Evolutionary conservation across 345 rosid species (phyloP).

Genomic region (Pelargonium nanum): DNA sequence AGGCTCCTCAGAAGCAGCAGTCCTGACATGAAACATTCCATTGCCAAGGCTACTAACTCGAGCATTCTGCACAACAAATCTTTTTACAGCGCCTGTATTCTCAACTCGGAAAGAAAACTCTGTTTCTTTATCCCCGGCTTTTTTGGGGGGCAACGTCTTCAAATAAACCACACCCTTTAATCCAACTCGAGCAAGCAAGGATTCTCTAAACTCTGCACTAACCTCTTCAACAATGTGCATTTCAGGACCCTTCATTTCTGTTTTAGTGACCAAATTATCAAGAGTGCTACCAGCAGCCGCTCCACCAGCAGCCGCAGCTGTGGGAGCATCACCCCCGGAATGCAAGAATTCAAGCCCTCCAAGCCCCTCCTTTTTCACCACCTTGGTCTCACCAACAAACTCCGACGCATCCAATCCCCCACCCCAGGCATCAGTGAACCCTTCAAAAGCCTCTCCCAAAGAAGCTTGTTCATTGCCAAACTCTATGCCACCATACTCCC

Average conservation of each 20-base stretch:
- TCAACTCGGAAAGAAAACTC: slow-evolving; percentile 88
- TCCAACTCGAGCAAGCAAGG: slow-evolving; percentile 84
- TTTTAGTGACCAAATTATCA: slow-evolving; percentile 68
- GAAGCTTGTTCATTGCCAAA: slow-evolving; percentile 83
- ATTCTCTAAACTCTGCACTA: slow-evolving; percentile 92
- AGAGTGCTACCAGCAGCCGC: slow-evolving; percentile 42
- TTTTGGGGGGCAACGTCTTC: slow-evolving; percentile 69
- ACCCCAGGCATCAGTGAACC: slow-evolving; percentile 90
- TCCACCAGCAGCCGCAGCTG: slow-evolving; percentile 27
- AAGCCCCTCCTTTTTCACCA: slow-evolving; percentile 69
- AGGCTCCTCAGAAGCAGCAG: slow-evolving; percentile 83
- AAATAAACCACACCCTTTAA: slow-evolving; percentile 82
- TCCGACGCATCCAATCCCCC: slow-evolving; percentile 97
- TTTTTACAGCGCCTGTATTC: slow-evolving; percentile 57
- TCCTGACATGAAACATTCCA: slow-evolving; percentile 87
- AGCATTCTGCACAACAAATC: slow-evolving; percentile 67
- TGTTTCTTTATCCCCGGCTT: slow-evolving; percentile 65
- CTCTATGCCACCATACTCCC: slow-evolving; percentile 93
- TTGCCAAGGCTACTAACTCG: slow-evolving; percentile 72
- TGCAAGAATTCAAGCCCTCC: slow-evolving; percentile 93
- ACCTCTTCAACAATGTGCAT: slow-evolving; percentile 81
- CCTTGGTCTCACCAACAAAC: slow-evolving; percentile 70
- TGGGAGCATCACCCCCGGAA: slow-evolving; percentile 29
- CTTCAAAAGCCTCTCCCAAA: slow-evolving; percentile 82
- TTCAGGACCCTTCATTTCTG: slow-evolving; percentile 94